Evolutionary conservation across 805 yeast genomes (phyloP).

Genomic region (Tetrapisispora pingtungensis): DNA sequence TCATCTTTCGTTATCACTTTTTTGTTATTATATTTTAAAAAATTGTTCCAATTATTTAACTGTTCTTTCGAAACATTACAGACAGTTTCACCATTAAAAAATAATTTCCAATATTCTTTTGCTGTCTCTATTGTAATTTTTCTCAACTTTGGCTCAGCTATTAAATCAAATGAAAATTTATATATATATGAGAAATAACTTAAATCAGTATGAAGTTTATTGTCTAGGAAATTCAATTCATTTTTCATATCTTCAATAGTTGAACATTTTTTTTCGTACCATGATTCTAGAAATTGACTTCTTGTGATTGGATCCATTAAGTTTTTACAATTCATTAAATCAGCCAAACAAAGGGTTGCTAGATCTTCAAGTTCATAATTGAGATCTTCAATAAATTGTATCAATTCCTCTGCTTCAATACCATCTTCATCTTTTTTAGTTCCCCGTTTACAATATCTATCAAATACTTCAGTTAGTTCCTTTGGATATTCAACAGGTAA

Average conservation of each 20-base stretch:
- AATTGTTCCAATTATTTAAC: constrained; percentile 50
- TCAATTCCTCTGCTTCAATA: constrained; percentile 74
- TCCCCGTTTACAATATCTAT: constrained; percentile 11
- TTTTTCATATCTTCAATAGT: constrained; percentile 38
- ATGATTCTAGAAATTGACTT: constrained; percentile 16
- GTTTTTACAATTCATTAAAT: constrained; percentile 39
- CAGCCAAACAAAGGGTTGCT: constrained; percentile 59
- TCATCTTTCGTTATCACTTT: constrained; percentile 56
- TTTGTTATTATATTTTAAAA: constrained; percentile 36
- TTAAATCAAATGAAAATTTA: constrained; percentile 58
- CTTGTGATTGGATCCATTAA: constrained; percentile 14
- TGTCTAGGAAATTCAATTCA: constrained; percentile 28
- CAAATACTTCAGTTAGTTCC: constrained; percentile 12
- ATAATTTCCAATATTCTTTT: constrained; percentile 64
- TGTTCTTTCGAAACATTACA: constrained; percentile 21
- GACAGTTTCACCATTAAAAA: constrained; percentile 32
- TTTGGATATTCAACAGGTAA: constrained; percentile 10
- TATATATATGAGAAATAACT: constrained; percentile 50
- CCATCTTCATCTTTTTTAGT: constrained; percentile 21
- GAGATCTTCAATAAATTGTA: constrained; percentile 55
- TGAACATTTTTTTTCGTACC: constrained; percentile 26
- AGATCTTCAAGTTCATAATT: constrained; percentile 67
- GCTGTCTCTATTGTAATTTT: constrained; percentile 51
- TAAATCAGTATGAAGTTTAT: constrained; percentile 28
- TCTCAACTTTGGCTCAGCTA: constrained; percentile 51